phyloP scores from a whole-genome alignment of 169 alveolate genomes.

The Fabrea salina region DNA sequence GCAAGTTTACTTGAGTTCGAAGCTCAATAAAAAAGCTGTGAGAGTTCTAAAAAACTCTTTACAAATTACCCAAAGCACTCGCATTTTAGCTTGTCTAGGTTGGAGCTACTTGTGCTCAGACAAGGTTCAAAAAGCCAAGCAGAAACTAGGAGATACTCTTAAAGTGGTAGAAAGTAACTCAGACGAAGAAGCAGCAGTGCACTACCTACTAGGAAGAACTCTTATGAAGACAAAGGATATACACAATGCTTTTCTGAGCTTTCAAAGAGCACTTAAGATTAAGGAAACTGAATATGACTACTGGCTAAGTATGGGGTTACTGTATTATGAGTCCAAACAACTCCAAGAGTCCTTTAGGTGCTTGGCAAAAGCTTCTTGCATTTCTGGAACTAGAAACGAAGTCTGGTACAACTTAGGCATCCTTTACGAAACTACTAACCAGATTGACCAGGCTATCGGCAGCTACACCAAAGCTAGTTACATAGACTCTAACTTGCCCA shows the following conservation, averaged over 20 bases:
- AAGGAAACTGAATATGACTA: slow-evolving; percentile 41
- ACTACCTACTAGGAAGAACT: slow-evolving; percentile 44
- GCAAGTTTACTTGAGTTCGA: no score
- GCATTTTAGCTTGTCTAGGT: no score
- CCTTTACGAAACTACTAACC: slow-evolving; percentile 50
- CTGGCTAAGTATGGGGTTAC: slow-evolving; percentile 44
- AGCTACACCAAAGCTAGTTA: no score
- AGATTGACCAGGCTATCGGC: no score
- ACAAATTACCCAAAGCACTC: no score
- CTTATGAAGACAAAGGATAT: slow-evolving; percentile 25
- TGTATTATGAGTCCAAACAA: slow-evolving; percentile 29
- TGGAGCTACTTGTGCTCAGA: slow-evolving; percentile 41
- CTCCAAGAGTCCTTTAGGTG: slow-evolving; percentile 48
- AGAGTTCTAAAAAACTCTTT: no score
- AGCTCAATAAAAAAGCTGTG: no score
- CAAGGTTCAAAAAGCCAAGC: slow-evolving; percentile 22
- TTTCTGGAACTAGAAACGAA: slow-evolving; percentile 40
- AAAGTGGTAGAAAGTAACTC: slow-evolving; percentile 10
- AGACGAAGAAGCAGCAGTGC: slow-evolving; percentile 32
- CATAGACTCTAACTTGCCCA: no score
- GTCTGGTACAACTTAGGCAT: slow-evolving; percentile 58
- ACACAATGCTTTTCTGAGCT: slow-evolving; percentile 28
- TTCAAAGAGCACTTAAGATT: slow-evolving; percentile 34
- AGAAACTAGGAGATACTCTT: slow-evolving; percentile 35
- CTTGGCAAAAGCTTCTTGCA: slow-evolving; percentile 38